Evolutionary conservation across 257 asterid genomes (phyloP), one percentile per base, ranked within the genome.

Genomic region (Salvia splendens): DNA sequence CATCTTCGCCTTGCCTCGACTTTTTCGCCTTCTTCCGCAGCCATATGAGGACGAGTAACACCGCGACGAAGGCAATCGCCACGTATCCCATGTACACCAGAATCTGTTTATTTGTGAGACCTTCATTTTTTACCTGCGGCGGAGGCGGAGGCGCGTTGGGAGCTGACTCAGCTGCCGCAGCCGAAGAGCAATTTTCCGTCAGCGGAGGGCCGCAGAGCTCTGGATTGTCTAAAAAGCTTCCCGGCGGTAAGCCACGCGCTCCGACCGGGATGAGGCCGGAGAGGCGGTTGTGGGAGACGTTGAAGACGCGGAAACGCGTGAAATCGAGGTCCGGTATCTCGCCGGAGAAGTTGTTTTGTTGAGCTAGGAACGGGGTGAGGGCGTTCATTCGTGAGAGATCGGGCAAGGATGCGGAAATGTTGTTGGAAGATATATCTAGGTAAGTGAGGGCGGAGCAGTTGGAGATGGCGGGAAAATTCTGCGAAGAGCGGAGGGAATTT

Each of bases 81-180:
- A 78, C 35, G 55, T 88, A 88, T 14, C 96, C 96, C 0, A 80
- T 71, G 45, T 67, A 86, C 88, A 84, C 84, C 43, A 91, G 83
- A 51, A 90, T 74, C 71, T 84, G 87, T 65, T 88, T 56, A 2
- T 64, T 74, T 9, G 82, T 77, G 15, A 54, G 2, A 40, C 80
- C 72, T 24, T 0, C 20, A 49, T 4, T 65, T 67, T 32, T 16
- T 16, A 0, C 0, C 58, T 9, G 54, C n/a, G 28, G 56, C 6
- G 77, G 69, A 14, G 28, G 1, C 0, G 65, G 49, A 8, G 35
- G 4, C 8, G 16, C 48, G 33, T 4, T 6, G 7, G 83, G 62
- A 4, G 59, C 28, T 0, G 79, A 41, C 17, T 16, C 66, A 2
- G 8, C 66, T 0, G 38, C 66, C 1, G 46, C 10, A 1, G 3